A percentile compares a stretch with the other conserved stretches of the same genome.
Evolutionary conservation across 306 rosid species (phyloP).

Genomic region (Acacia confusa): DNA sequence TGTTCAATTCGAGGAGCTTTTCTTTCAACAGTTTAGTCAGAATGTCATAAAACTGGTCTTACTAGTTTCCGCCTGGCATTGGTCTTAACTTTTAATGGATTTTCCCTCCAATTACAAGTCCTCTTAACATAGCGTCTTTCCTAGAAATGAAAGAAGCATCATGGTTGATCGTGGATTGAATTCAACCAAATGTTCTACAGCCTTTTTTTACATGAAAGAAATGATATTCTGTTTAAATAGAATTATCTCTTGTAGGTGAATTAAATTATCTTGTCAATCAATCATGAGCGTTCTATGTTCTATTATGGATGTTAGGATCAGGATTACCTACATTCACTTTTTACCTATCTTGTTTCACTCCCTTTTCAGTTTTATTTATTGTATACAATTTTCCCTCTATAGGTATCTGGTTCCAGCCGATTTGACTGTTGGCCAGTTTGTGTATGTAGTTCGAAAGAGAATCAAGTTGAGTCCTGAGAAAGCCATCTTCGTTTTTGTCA

Average conservation of each 20-base stretch:
- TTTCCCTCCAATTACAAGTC: neutral
- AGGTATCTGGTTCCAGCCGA: conserved; percentile 68
- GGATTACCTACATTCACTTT: neutral
- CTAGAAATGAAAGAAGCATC: neutral
- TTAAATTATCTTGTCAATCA: conserved; percentile 3
- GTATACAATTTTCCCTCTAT: neutral
- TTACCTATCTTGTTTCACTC: neutral
- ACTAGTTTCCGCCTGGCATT: neutral
- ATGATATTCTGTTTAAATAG: neutral
- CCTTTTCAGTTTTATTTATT: neutral
- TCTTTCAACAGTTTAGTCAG: neutral
- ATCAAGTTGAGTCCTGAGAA: conserved; percentile 63
- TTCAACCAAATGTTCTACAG: neutral
- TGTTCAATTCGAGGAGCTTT: neutral
- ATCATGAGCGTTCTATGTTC: neutral
- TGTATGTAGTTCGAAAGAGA: conserved; percentile 59
- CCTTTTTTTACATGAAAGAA: neutral
- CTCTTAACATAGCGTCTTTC: neutral
- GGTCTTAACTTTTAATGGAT: neutral
- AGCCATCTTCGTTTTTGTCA: conserved; percentile 61
- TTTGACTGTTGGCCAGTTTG: conserved; percentile 65
- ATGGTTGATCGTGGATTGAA: neutral
- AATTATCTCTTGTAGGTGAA: neutral
- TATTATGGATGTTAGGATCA: neutral
- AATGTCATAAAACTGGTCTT: neutral